Evolutionary conservation across 2,329 filamentous ascomycete genomes (phyloP).

Genomic region (Pseudohalonectria lignicola): DNA sequence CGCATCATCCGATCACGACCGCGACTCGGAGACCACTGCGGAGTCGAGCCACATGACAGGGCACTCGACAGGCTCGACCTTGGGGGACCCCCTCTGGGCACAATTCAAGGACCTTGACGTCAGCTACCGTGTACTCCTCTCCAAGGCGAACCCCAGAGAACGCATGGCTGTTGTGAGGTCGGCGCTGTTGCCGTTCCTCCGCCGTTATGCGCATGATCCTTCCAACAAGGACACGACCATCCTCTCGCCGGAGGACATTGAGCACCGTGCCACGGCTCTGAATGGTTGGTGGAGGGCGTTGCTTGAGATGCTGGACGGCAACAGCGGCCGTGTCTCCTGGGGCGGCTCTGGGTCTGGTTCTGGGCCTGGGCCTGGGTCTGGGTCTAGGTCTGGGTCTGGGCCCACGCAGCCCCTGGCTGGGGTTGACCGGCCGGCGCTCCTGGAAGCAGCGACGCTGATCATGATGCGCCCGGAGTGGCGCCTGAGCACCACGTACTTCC

Average conservation of each 20-base stretch:
- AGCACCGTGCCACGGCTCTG: conserved; percentile 66
- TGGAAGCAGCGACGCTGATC: conserved; percentile 68
- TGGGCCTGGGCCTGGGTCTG: no score
- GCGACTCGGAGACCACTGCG: no score
- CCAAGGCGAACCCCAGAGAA: conserved; percentile 56
- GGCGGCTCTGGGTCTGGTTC: no score
- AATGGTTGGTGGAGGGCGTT: conserved; percentile 87
- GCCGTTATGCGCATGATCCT: conserved; percentile 54
- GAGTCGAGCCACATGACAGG: no score
- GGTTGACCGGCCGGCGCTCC: conserved; percentile 69
- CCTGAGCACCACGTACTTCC: conserved; percentile 56
- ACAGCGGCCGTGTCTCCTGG: conserved; percentile 11
- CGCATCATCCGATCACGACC: conserved; percentile 2
- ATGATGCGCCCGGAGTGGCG: conserved; percentile 90
- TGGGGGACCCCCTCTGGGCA: conserved; percentile 43
- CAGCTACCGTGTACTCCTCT: conserved; percentile 46
- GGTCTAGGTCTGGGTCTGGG: no score
- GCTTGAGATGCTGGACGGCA: conserved; percentile 68
- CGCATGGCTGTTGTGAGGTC: conserved; percentile 67
- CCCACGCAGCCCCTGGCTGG: conserved; percentile 65
- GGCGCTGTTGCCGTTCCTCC: conserved; percentile 66
- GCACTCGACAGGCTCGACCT: conserved; percentile 9
- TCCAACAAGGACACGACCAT: conserved; percentile 41
- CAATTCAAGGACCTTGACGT: conserved; percentile 42
- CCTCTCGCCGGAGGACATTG: conserved; percentile 70